Evolutionary conservation across 2,329 filamentous ascomycete species (phyloP), one percentile per base, ranked within the genome.

Genomic region (Westerdykella sp.): DNA sequence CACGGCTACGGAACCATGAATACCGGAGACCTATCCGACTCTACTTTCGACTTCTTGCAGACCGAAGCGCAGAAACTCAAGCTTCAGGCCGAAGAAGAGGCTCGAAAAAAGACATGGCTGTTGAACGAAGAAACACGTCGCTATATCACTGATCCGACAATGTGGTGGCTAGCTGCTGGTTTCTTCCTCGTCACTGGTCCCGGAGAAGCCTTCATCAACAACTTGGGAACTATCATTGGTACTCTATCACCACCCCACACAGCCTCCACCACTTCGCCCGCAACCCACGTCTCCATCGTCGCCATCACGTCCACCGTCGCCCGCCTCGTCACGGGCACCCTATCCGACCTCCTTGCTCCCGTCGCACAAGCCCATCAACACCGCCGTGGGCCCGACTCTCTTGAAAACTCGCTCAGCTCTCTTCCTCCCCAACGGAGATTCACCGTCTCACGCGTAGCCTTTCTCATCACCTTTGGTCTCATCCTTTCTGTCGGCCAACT

Each of bases 131-230:
- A 96, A 64, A 97, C 93, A 0, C 76, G 82, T 11, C 76, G 81
- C 3, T 98, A 97, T 65, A 75, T 98, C 9, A 76, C 79, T 18
- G 93, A 98, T 55, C 82, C 79, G 47, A 96, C 89, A 11, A 97
- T 97, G 91, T 98, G 91, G 91, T 86, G 83, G 62, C 84, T 98
- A 53, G 88, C 91, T 0, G 72, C 83, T 1, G 90, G 89, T 15
- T 97, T 98, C 69, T 87, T 97, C 67, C 78, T 97, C 49, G 87
- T 95, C 55, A 87, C 90, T 42, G 93, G 93, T 0, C 91, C 93
- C 0, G 91, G 90, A n/a, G 93, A 98, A 69, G 87, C 91, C 10
- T 98, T 96, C 65, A 89, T 97, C 69, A 98, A 97, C 70, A 98
- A 97, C 57, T 70, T 98, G 9, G 93, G 93, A 30, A 96, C 90